A percentile compares a stretch with the other conserved stretches of the same genome.
Evolutionary conservation across 371 early-diverging fungal species (phyloP).

Genomic region (Apophysomyces trapeziformis): DNA sequence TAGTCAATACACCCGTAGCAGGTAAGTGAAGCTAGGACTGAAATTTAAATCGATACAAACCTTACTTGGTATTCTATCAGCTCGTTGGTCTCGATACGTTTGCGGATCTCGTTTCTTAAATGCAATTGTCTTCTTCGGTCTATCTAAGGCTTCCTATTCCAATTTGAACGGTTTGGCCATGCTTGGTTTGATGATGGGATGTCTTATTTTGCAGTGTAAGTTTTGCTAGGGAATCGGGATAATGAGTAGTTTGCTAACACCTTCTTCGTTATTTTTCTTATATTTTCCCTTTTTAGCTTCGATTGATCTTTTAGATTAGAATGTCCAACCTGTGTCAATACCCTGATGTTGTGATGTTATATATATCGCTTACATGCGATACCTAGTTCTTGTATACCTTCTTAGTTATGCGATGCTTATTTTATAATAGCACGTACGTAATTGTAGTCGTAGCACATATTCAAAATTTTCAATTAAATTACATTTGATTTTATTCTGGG

Average conservation of each 20-base stretch:
- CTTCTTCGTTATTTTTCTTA: neutral
- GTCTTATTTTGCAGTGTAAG: slow-evolving; percentile 54
- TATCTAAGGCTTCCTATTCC: slow-evolving; percentile 43
- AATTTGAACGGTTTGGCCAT: slow-evolving; percentile 48
- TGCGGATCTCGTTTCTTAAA: slow-evolving; percentile 53
- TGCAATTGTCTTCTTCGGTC: slow-evolving; percentile 53
- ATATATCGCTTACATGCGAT: slow-evolving; percentile 2
- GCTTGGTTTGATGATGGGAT: slow-evolving; percentile 55
- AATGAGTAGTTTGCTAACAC: too few relatives aligned
- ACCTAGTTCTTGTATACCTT: slow-evolving; percentile 4
- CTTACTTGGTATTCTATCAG: slow-evolving; percentile 27
- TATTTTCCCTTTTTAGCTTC: slow-evolving; percentile 8
- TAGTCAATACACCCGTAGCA: slow-evolving; percentile 41
- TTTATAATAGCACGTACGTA: neutral
- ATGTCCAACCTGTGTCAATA: neutral
- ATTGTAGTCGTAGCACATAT: too few relatives aligned
- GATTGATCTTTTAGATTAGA: neutral
- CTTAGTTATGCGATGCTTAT: neutral
- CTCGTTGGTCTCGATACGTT: slow-evolving; percentile 45
- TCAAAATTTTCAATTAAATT: too few relatives aligned
- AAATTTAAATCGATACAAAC: slow-evolving; percentile 21
- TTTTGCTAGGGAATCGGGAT: neutral
- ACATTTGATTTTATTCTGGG: too few relatives aligned
- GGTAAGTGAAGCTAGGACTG: slow-evolving; percentile 23
- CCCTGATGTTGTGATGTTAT: neutral